These are phyloP conservation scores for Scheffersomyces ergatensis DNA, from an alignment of 805 yeast genomes.

Conservation along the genomic window DNA sequence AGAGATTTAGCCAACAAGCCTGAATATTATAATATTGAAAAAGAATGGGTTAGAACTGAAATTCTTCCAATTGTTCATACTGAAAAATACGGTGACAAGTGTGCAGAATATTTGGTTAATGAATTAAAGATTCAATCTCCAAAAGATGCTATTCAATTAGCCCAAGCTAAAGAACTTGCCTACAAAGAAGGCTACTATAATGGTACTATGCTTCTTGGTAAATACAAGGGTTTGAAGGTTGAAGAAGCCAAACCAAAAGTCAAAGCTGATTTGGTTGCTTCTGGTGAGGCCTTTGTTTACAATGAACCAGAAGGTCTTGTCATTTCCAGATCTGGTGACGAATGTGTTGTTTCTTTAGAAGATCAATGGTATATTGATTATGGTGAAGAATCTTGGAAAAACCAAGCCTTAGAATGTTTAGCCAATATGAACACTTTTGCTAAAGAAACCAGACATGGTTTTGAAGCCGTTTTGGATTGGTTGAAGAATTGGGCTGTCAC, in stretches of 20 bases:
- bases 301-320: conserved; percentile 92
- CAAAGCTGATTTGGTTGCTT: conserved; percentile 72
- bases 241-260: conserved; percentile 88
- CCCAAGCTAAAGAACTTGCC: conserved; percentile 89
- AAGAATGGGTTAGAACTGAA: conserved; percentile 81
- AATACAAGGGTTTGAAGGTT: conserved; percentile 84
- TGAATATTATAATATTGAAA: conserved; percentile 80
- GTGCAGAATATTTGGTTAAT: conserved; percentile 82
- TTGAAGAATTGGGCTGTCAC: conserved; percentile 97
- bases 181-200: conserved; percentile 96
- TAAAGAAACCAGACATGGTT: conserved; percentile 83
- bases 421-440: conserved; percentile 73
- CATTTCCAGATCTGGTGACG: conserved; percentile 93
- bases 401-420: conserved; percentile 76
- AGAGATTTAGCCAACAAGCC: conserved; percentile 84
- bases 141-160: conserved; percentile 81
- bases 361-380: conserved; percentile 98
- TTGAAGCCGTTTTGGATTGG: conserved; percentile 94
- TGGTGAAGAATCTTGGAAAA: conserved; percentile 91
- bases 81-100: conserved; percentile 80
- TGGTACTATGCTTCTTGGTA: conserved; percentile 78
- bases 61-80: conserved; percentile 74
- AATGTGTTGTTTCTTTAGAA: conserved; percentile 93
- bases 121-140: conserved; percentile 92
- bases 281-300: conserved; percentile 83